A percentile compares a stretch with the other conserved stretches of the same genome.
phyloP scores from a whole-genome alignment of 2,329 filamentous ascomycete genomes.

The Fusarium pseudocircinatum region DNA sequence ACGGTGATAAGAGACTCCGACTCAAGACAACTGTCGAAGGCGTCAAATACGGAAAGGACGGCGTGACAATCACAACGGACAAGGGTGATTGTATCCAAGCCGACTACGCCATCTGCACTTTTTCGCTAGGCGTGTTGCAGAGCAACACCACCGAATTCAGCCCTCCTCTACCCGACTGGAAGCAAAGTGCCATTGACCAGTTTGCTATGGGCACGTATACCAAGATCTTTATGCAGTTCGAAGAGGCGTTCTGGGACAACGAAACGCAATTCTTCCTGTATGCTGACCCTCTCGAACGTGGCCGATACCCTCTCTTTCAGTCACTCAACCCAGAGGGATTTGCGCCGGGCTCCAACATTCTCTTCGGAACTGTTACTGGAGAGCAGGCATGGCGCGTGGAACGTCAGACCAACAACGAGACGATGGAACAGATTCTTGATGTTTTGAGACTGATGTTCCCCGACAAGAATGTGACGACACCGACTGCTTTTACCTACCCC shows the following conservation, averaged over 20 bases:
- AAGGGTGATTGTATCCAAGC: constrained; percentile 66
- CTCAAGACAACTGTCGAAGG: constrained; percentile 67
- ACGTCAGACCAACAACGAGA: constrained; percentile 66
- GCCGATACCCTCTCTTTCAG: constrained; percentile 69
- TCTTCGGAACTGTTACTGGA: constrained; percentile 65
- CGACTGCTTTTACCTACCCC: constrained; percentile 68
- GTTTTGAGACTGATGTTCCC: constrained; percentile 72
- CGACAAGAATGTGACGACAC: constrained; percentile 64
- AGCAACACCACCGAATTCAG: constrained; percentile 66
- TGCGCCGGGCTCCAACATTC: constrained; percentile 68
- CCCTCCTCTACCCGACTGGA: constrained; percentile 71
- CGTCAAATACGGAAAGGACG: constrained; percentile 61
- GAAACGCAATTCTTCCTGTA: constrained; percentile 57
- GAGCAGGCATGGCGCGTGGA: constrained; percentile 61
- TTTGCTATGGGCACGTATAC: constrained; percentile 78
- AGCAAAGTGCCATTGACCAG: constrained; percentile 68
- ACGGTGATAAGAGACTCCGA: constrained; percentile 65
- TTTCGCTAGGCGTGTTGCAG: constrained; percentile 75
- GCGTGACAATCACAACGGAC: constrained; percentile 62
- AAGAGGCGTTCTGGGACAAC: constrained; percentile 70
- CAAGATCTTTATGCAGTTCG: constrained; percentile 77
- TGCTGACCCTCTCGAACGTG: constrained; percentile 53
- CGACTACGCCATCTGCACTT: constrained; percentile 72
- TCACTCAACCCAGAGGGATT: constrained; percentile 68
- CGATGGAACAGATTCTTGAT: constrained; percentile 64